These are phyloP conservation scores for Symmetrospora coprosmae DNA, from an alignment of 768 basidiomycete species.

Conservation along the genomic window DNA sequence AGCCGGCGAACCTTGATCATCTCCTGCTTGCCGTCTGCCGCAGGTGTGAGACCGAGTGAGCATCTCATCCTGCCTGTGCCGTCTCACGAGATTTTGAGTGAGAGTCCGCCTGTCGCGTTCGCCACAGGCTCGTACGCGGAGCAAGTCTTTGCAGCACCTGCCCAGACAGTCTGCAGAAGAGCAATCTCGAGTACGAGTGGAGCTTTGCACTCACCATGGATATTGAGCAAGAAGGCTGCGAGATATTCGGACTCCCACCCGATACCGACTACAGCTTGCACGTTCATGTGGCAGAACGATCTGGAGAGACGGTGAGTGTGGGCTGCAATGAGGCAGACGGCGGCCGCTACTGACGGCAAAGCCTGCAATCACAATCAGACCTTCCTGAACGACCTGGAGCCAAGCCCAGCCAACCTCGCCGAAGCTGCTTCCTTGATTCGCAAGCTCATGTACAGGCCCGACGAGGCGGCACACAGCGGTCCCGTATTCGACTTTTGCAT, in stretches of 20 bases:
- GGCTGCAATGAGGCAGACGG: neutral
- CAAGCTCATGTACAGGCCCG: neutral
- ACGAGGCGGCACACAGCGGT: neutral
- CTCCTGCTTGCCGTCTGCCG: neutral
- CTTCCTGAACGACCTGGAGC: slow-evolving; percentile 13
- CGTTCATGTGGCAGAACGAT: slow-evolving; percentile 7
- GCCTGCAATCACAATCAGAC: neutral
- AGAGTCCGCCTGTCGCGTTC: neutral
- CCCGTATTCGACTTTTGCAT: slow-evolving; percentile 17
- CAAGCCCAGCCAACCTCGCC: neutral
- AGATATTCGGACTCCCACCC: neutral
- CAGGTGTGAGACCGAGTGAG: neutral
- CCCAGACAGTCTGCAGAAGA: neutral
- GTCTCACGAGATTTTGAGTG: neutral
- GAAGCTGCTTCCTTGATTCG: neutral
- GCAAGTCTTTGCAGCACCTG: neutral
- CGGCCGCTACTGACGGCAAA: neutral
- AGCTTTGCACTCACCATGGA: neutral
- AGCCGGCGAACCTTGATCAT: neutral
- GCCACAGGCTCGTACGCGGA: neutral
- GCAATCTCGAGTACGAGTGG: neutral
- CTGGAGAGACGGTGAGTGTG: neutral
- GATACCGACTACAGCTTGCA: neutral
- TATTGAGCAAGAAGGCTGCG: neutral
- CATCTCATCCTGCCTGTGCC: too few species aligned